phyloP scores from a whole-genome alignment of 257 asterid genomes.

The Penstemon davidsonii region DNA sequence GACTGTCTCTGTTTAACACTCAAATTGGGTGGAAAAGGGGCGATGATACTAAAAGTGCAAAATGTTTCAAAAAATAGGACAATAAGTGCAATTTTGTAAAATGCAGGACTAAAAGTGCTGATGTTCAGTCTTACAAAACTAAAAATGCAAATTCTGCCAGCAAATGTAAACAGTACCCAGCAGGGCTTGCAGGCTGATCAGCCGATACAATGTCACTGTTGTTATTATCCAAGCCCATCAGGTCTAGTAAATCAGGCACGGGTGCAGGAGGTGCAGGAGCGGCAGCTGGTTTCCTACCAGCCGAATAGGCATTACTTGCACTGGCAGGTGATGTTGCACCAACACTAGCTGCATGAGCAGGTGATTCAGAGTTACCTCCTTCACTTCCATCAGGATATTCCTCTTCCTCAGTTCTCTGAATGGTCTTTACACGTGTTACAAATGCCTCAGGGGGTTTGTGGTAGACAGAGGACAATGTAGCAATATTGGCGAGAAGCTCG shows the following conservation, averaged over 20 bases:
- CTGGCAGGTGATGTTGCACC: conserved; percentile 67
- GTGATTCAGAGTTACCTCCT: conserved; percentile 73
- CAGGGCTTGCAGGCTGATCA: conserved; percentile 59
- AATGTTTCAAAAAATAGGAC: neutral
- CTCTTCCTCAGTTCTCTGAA: conserved; percentile 89
- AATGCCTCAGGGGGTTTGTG: conserved; percentile 98
- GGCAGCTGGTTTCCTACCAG: conserved; percentile 56
- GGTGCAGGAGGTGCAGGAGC: conserved; percentile 61
- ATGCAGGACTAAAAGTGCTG: too few relatives aligned
- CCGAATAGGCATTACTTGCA: conserved; percentile 52
- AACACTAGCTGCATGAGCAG: conserved; percentile 53
- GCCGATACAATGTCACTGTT: conserved; percentile 63
- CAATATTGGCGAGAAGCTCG: conserved; percentile 96
- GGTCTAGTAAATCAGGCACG: conserved; percentile 90
- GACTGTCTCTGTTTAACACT: too few relatives aligned
- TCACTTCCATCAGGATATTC: conserved; percentile 88
- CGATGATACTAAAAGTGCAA: conserved; percentile 54
- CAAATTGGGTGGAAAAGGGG: conserved; percentile 15
- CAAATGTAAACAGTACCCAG: conserved; percentile 53
- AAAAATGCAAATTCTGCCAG: conserved; percentile 13
- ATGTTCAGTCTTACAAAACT: neutral
- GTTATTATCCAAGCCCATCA: conserved; percentile 78
- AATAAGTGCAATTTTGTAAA: neutral
- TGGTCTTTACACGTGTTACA: conserved; percentile 85
- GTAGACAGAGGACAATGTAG: conserved; percentile 94